Evolutionary conservation across 192 early-diverging fungal species (phyloP).

Genomic region (Backusella tuberculispora): DNA sequence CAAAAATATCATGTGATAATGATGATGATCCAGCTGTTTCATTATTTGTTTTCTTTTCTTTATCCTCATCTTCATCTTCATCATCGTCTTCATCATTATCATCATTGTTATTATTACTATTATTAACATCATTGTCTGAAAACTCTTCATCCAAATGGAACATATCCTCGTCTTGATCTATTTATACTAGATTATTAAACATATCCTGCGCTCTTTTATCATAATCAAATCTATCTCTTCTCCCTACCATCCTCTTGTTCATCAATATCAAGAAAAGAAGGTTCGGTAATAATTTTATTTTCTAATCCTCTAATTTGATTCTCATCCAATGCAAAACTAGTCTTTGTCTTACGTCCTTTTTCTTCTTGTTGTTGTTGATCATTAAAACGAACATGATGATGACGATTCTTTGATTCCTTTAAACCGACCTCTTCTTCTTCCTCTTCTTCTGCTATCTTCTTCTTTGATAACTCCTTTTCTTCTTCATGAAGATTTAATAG

Average conservation of each 20-base stretch:
- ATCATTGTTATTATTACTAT: background rate
- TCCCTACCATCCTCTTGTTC: background rate
- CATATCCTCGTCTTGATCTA: slow-evolving; percentile 21
- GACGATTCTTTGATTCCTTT: too few species aligned
- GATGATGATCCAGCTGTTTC: background rate
- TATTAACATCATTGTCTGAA: background rate
- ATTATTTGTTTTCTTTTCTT: background rate
- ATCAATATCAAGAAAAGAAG: background rate
- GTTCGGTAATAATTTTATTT: background rate
- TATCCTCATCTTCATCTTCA: background rate
- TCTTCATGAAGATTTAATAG: background rate
- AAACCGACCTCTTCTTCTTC: background rate
- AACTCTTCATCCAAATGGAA: slow-evolving; percentile 30
- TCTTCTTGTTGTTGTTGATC: background rate
- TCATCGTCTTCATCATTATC: background rate
- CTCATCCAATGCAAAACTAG: slow-evolving; percentile 1
- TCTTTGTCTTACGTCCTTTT: background rate
- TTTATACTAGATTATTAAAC: background rate
- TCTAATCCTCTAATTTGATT: background rate
- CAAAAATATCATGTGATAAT: slow-evolving; percentile 7
- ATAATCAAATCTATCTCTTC: background rate
- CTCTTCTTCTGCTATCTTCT: background rate
- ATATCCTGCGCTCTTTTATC: background rate
- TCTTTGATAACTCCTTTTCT: background rate
- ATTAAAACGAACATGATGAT: slow-evolving; percentile 15